phyloP scores from a whole-genome alignment of 2,329 filamentous ascomycete genomes.

The Penicillium sp. region DNA sequence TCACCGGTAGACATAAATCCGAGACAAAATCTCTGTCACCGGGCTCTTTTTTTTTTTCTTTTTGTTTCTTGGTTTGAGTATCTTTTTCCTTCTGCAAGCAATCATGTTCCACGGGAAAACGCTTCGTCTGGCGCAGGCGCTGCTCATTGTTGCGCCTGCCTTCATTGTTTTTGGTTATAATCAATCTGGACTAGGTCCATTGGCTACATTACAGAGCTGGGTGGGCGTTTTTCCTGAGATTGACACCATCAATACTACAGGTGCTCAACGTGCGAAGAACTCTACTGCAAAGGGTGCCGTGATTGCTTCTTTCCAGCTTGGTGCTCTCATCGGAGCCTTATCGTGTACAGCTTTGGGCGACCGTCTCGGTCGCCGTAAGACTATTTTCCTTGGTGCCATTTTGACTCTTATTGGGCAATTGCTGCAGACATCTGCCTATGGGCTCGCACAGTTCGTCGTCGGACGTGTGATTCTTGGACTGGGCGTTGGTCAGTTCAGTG shows the following conservation, averaged over 20 bases:
- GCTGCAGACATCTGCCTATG: conserved; percentile 47
- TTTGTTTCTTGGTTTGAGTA: background rate
- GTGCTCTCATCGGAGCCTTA: conserved; percentile 20
- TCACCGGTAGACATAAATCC: background rate
- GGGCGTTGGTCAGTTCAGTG: conserved; percentile 50
- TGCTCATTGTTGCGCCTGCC: conserved; percentile 31
- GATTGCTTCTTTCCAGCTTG: conserved; percentile 24
- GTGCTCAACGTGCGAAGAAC: conserved; percentile 6
- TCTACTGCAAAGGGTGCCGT: conserved; percentile 27
- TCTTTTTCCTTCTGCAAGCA: background rate
- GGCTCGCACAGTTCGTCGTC: conserved; percentile 49
- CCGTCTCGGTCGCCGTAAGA: conserved; percentile 47
- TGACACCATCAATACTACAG: conserved; percentile 18
- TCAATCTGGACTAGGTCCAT: conserved; percentile 21
- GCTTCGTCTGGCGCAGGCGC: conserved; percentile 27
- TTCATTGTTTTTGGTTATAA: conserved; percentile 26
- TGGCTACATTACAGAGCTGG: conserved; percentile 22
- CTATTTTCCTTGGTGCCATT: conserved; percentile 46
- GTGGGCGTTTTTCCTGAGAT: conserved; percentile 21
- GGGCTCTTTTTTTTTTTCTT: background rate
- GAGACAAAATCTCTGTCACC: background rate
- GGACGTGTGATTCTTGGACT: conserved; percentile 52
- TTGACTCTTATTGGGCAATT: conserved; percentile 49
- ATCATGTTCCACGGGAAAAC: conserved; percentile 19
- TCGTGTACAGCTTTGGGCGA: conserved; percentile 38